These are phyloP conservation scores for Paxillus rubicundulus DNA, from an alignment of 768 basidiomycete species.

Conservation along the genomic window DNA sequence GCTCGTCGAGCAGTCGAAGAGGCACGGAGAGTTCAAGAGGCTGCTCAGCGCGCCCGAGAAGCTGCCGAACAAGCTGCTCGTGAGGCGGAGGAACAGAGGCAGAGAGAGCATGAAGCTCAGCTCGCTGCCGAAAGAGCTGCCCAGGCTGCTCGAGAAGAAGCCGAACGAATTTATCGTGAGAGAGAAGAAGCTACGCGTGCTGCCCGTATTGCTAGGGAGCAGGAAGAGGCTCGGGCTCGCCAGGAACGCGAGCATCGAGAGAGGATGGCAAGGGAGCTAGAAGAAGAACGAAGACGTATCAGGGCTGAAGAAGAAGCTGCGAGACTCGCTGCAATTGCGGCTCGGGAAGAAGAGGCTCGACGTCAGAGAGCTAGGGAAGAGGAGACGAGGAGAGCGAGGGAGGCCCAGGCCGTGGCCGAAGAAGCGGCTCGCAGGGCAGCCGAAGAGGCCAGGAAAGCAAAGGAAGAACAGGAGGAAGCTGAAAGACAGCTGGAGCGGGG, in stretches of 20 bases:
- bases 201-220: slow-evolving; percentile 20
- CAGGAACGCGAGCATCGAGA: slow-evolving; percentile 23
- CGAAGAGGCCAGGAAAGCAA: slow-evolving; percentile 23
- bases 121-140: slow-evolving; percentile 24
- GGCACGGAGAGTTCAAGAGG: slow-evolving; percentile 15
- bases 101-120: slow-evolving; percentile 13
- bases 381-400: slow-evolving; percentile 14
- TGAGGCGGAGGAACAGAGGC: slow-evolving; percentile 19
- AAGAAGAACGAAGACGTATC: slow-evolving; percentile 19
- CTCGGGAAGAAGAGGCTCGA: slow-evolving; percentile 23
- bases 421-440: slow-evolving; percentile 21
- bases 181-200: slow-evolving; percentile 21
- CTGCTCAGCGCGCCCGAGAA: slow-evolving; percentile 19
- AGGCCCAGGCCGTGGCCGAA: slow-evolving; percentile 21
- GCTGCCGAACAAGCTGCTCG: slow-evolving; percentile 23
- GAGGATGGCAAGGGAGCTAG: slow-evolving; percentile 13
- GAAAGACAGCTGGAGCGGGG: slow-evolving; percentile 26
- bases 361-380: slow-evolving; percentile 21
- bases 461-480: slow-evolving; percentile 17
- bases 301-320: slow-evolving; percentile 24
- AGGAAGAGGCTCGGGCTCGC: slow-evolving; percentile 25
- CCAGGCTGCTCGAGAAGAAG: slow-evolving; percentile 21
- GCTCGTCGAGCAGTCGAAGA: slow-evolving; percentile 22
- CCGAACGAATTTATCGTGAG: slow-evolving; percentile 20
- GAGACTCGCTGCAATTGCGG: slow-evolving; percentile 19